Evolutionary conservation across 2,329 filamentous ascomycete species (phyloP), one percentile per base, ranked within the genome.

Genomic region (Alternaria sp.): DNA sequence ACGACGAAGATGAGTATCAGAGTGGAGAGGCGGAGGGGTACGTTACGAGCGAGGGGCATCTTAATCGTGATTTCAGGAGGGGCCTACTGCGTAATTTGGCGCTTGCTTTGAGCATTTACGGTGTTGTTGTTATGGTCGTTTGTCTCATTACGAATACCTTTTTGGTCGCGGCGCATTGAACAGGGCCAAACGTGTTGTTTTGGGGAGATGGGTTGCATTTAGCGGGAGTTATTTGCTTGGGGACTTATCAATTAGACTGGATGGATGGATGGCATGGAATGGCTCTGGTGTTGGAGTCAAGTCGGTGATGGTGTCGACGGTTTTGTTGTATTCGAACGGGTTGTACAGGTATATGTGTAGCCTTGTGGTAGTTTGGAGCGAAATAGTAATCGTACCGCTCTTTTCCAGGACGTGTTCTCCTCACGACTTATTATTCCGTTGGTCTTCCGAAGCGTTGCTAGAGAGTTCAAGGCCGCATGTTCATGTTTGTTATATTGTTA

Each of bases 111-210:
- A 90, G 92, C 8, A 84, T 94, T 9, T 99, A 99, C 76, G 96
- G 96, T 20, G 70, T 93, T 9, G 82, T 92, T 53, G 94, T 99
- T 57, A 98, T 99, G 96, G 82, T 92, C 26, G 90, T 95, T 51
- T 98, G 94, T 77, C 82, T 99, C 71, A 83, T 88, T 46, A 93
- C 94, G 76, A 98, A 98, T 78, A 89, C 92, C 14, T 92, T 97
- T 72, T 94, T 96, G 72, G 85, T 88, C 55, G 87, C 85, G 59
- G 85, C 86, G 60, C 88, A 91, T 81, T 92, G n/a, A n/a, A n/a
- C n/a, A n/a, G n/a, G n/a, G n/a, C n/a, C n/a, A n/a, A n/a, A n/a
- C n/a, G n/a, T n/a, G n/a, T n/a, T n/a, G n/a, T n/a, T n/a, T n/a
- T 45, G 30, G n/a, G 9, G 26, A 51, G 25, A n/a, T 12, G 46